Percentiles rank a stretch among this genome's conserved stretches.
Conservation (phyloP, 805 yeast genomes). For the Candida tallmaniae region DNA sequence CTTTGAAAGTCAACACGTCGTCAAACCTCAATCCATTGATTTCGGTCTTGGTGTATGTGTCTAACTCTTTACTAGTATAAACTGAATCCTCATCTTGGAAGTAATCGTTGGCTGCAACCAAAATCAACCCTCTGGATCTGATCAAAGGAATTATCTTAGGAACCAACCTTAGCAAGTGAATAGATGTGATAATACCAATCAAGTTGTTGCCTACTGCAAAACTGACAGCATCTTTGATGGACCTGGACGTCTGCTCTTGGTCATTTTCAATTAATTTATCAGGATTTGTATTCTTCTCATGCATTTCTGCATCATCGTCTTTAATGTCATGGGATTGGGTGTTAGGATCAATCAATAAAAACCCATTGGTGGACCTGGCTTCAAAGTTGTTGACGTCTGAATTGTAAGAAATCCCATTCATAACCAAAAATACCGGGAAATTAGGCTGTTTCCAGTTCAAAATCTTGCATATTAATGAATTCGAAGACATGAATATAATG, state of each 20-base stretch:
- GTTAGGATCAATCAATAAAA: constrained; percentile 23
- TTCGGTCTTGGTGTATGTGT: constrained; percentile 38
- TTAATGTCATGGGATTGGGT: constrained; percentile 5
- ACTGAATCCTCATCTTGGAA: constrained; percentile 19
- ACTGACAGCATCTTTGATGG: constrained; percentile 75
- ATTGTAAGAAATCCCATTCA: constrained; percentile 57
- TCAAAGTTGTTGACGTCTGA: constrained; percentile 25
- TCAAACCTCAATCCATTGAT: constrained; percentile 66
- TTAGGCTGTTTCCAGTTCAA: constrained; percentile 98
- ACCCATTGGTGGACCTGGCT: constrained; percentile 38
- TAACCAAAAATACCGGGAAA: constrained; percentile 85
- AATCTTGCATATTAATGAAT: constrained; percentile 87
- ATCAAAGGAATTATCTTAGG: constrained; percentile 74
- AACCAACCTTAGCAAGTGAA: constrained; percentile 63
- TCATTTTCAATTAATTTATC: constrained; percentile 20
- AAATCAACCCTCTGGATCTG: constrained; percentile 72
- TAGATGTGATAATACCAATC: constrained; percentile 77
- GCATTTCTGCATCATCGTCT: constrained; percentile 12
- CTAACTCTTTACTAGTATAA: constrained; percentile 25
- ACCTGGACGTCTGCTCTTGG: constrained; percentile 48
- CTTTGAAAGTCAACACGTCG: constrained; percentile 63
- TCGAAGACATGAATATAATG: constrained; percentile 78
- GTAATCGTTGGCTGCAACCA: constrained; percentile 62
- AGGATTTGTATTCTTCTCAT: constrained; percentile 8
- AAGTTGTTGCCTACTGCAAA: constrained; percentile 81